A percentile compares a stretch with the other conserved stretches of the same genome.
Evolutionary conservation across 2,329 filamentous ascomycete genomes (phyloP).

Genomic region (Penicillium capsulatum): DNA sequence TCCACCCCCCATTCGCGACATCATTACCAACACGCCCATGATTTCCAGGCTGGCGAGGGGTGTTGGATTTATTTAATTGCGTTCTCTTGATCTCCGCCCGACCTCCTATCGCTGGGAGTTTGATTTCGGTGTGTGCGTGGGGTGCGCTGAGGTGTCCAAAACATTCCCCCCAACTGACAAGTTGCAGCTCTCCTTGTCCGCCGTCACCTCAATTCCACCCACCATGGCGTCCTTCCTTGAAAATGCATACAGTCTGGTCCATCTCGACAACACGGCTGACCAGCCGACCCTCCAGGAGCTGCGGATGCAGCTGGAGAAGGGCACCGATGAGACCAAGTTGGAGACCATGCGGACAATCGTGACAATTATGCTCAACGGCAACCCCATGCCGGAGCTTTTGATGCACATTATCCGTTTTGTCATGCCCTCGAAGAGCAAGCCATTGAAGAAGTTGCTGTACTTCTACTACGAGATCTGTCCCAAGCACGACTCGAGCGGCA

Average conservation of each 20-base stretch:
- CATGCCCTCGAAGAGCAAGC: slow-evolving; percentile 97
- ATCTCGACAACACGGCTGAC: slow-evolving; percentile 94
- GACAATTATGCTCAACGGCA: slow-evolving; percentile 96
- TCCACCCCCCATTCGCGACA: slow-evolving; percentile 28
- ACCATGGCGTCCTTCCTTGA: slow-evolving; percentile 94
- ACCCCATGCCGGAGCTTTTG: slow-evolving; percentile 87
- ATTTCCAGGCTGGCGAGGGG: slow-evolving; percentile 36
- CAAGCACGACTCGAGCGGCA: slow-evolving; percentile 85
- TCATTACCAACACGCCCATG: slow-evolving; percentile 33
- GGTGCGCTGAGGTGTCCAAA: slow-evolving; percentile 25
- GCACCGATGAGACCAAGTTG: slow-evolving; percentile 85
- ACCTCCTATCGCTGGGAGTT: slow-evolving; percentile 25
- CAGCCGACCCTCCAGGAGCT: slow-evolving; percentile 86
- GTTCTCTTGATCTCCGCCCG: slow-evolving; percentile 22
- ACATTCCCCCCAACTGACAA: slow-evolving; percentile 33
- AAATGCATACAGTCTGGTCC: slow-evolving; percentile 91
- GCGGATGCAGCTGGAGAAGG: slow-evolving; percentile 89
- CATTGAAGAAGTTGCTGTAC: slow-evolving; percentile 95
- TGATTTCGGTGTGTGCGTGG: slow-evolving; percentile 24
- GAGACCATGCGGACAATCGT: slow-evolving; percentile 96
- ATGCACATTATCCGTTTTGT: slow-evolving; percentile 99
- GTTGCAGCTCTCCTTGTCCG: slow-evolving; percentile 32
- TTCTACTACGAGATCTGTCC: slow-evolving; percentile 99
- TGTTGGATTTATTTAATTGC: slow-evolving; percentile 30
- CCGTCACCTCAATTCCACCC: slow-evolving; percentile 31